Evolutionary conservation across 2,329 filamentous ascomycete genomes (phyloP).

Genomic region (Aspergillus persii): DNA sequence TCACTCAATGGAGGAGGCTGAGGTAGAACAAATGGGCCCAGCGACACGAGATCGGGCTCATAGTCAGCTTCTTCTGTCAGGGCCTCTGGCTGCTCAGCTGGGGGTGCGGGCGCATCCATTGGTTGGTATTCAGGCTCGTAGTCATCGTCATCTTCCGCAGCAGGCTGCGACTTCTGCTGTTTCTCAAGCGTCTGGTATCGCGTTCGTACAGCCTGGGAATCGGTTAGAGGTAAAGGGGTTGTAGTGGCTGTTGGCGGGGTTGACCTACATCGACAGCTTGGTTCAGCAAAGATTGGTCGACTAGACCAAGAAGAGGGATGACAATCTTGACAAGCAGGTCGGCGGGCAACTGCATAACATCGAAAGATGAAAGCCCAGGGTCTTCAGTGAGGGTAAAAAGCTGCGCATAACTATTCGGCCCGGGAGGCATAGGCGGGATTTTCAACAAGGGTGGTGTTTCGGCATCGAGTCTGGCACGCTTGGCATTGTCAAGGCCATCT

Average conservation of each 20-base stretch:
- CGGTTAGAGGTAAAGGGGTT: slow-evolving; percentile 12
- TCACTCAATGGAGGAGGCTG: slow-evolving; percentile 70
- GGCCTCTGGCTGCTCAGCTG: slow-evolving; percentile 58
- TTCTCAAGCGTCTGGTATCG: slow-evolving; percentile 38
- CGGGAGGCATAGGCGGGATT: slow-evolving; percentile 70
- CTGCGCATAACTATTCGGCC: slow-evolving; percentile 75
- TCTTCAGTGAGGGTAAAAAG: slow-evolving; percentile 84
- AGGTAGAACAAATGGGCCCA: slow-evolving; percentile 76
- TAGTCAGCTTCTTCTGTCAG: slow-evolving; percentile 71
- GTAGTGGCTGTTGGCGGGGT: background rate
- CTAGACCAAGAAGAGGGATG: slow-evolving; percentile 70
- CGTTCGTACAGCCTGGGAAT: slow-evolving; percentile 36
- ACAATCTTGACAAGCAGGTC: slow-evolving; percentile 77
- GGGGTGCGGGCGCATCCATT: slow-evolving; percentile 52
- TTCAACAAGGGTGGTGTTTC: slow-evolving; percentile 49
- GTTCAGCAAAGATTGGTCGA: slow-evolving; percentile 67
- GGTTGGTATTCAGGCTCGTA: slow-evolving; percentile 86
- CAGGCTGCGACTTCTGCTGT: slow-evolving; percentile 35
- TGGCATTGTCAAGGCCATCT: slow-evolving; percentile 71
- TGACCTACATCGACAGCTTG: slow-evolving; percentile 67
- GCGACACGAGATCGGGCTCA: slow-evolving; percentile 57
- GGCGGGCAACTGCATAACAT: slow-evolving; percentile 74
- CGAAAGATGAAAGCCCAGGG: slow-evolving; percentile 71
- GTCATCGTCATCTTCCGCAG: slow-evolving; percentile 74
- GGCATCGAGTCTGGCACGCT: slow-evolving; percentile 70